phyloP scores from a whole-genome alignment of 352 stramenopile species.

The Globisporangium carolinianum region DNA sequence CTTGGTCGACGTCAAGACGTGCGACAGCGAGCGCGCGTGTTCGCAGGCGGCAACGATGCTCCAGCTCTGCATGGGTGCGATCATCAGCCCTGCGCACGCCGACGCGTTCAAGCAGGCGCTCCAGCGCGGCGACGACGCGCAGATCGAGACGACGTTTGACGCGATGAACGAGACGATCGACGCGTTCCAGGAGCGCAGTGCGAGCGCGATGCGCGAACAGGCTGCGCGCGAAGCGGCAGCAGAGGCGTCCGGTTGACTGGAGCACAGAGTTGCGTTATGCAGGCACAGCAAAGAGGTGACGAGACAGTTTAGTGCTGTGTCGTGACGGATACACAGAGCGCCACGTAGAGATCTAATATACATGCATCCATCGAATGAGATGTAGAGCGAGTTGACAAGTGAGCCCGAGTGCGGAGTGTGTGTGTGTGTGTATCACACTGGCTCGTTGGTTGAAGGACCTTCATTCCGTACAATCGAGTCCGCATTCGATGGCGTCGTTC shows the following conservation, averaged over 20 bases:
- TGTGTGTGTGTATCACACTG: no score
- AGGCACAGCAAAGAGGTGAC: no score
- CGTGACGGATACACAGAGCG: no score
- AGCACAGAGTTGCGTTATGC: no score
- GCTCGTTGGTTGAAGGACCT: no score
- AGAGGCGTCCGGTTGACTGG: not conserved
- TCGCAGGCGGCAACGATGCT: constrained; percentile 81
- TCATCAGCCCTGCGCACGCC: constrained; percentile 75
- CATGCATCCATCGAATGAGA: no score
- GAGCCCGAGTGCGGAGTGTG: no score
- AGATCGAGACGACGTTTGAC: constrained; percentile 72
- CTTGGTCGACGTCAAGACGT: constrained; percentile 74
- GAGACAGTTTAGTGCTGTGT: no score
- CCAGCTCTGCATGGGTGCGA: constrained; percentile 85
- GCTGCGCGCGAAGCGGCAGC: constrained; percentile 58
- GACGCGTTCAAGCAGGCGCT: constrained; percentile 61
- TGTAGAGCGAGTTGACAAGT: no score
- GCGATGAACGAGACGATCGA: constrained; percentile 71
- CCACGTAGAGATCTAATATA: no score
- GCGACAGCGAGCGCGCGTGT: constrained; percentile 71
- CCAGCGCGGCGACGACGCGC: constrained; percentile 47
- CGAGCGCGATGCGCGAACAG: constrained; percentile 64
- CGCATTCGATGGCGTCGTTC: not conserved
- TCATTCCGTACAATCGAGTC: not conserved
- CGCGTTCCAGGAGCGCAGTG: constrained; percentile 73